Percentiles rank a stretch among this genome's conserved stretches.
These are phyloP conservation scores for Oxyria digyna DNA, from an alignment of 148 eudicot species.

Conservation along the genomic window DNA sequence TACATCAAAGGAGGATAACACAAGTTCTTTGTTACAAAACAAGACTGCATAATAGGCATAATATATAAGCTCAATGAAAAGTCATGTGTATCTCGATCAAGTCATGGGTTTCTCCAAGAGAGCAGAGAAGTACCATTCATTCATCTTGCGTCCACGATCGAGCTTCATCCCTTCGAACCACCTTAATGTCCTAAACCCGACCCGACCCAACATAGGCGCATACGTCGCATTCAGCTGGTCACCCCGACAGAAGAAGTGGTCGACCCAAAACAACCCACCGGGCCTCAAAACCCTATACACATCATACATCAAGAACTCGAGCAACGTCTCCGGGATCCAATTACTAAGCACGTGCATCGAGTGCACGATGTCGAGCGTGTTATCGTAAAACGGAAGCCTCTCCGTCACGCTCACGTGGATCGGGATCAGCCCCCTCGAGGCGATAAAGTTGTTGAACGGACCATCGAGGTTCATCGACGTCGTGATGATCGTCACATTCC, in stretches of 20 bases:
- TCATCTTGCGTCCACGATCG: constrained; percentile 30
- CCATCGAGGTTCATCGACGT: constrained; percentile 64
- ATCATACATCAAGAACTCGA: constrained; percentile 74
- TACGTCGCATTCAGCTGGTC: constrained; percentile 59
- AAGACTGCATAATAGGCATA: neutral
- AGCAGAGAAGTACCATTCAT: constrained; percentile 70
- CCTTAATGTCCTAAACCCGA: constrained; percentile 72
- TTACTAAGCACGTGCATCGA: constrained; percentile 60
- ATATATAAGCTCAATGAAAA: neutral
- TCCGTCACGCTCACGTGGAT: constrained; percentile 76
- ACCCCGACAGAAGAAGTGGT: constrained; percentile 53
- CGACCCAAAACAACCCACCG: constrained; percentile 73
- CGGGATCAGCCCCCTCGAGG: constrained; percentile 55
- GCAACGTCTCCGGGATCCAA: constrained; percentile 54
- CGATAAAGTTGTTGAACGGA: constrained; percentile 56
- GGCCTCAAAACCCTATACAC: constrained; percentile 79
- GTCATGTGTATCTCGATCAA: neutral
- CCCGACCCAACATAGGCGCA: constrained; percentile 46
- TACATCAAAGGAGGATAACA: neutral
- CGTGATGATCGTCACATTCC: constrained; percentile 48
- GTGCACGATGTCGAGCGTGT: constrained; percentile 60
- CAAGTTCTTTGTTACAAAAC: neutral
- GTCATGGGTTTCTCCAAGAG: constrained; percentile 66
- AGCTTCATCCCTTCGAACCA: constrained; percentile 68
- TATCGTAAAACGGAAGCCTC: constrained; percentile 67